Evolutionary conservation across 306 rosid genomes (phyloP).

Genomic region (Arachis hypogaea): DNA sequence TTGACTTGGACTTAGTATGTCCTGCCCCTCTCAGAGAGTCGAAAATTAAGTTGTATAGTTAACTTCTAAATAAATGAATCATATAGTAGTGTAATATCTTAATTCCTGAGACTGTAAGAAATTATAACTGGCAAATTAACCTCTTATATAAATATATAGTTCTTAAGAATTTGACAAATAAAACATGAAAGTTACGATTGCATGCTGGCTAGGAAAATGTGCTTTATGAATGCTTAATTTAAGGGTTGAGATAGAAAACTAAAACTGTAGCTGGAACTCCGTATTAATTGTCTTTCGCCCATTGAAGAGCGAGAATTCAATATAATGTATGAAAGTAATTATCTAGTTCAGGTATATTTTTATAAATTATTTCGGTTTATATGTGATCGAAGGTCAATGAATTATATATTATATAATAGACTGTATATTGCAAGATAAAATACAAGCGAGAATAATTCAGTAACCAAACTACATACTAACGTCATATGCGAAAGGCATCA

Average conservation of each 20-base stretch:
- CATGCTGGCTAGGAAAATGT: not conserved
- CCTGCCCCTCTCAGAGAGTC: constrained; percentile 2
- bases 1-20: not conserved
- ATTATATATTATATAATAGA: too few species aligned
- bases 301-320: not conserved
- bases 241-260: not conserved
- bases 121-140: not conserved
- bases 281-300: too few species aligned
- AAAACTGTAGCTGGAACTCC: not conserved
- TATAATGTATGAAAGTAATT: not conserved
- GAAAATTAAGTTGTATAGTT: not conserved
- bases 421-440: too few species aligned
- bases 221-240: not conserved
- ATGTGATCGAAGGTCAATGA: constrained; percentile 23
- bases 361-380: not conserved
- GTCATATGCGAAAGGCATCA: constrained; percentile 1
- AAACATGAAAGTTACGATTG: too few species aligned
- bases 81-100: too few species aligned
- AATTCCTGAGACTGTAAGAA: not conserved
- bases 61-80: not conserved
- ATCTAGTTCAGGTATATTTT: not conserved
- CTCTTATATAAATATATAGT: not conserved
- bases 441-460: not conserved
- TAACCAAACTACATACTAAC: not conserved
- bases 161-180: too few species aligned